These are phyloP conservation scores for Coprinellus micaceus DNA, from an alignment of 768 basidiomycete species.

Conservation along the genomic window DNA sequence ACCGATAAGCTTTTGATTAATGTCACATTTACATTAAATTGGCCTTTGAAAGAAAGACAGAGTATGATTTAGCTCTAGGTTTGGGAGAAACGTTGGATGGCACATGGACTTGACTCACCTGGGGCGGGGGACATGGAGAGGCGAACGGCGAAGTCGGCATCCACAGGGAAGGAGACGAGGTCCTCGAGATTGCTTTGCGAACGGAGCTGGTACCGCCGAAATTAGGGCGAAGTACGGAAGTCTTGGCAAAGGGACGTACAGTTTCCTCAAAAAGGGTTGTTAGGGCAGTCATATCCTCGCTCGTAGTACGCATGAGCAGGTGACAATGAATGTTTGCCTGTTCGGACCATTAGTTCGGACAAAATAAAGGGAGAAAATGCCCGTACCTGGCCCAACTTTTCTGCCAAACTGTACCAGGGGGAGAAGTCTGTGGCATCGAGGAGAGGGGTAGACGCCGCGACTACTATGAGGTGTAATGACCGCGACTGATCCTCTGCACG, in stretches of 20 bases:
- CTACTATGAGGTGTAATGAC: slow-evolving; percentile 49
- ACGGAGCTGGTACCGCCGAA: slow-evolving; percentile 29
- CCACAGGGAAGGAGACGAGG: slow-evolving; percentile 39
- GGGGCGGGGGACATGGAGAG: slow-evolving; percentile 33
- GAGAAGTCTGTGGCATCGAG: slow-evolving; percentile 19
- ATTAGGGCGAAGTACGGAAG: slow-evolving; percentile 13
- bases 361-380: not conserved
- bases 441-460: slow-evolving; percentile 50
- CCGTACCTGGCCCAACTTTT: slow-evolving; percentile 43
- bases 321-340: slow-evolving; percentile 58
- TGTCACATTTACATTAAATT: slow-evolving; percentile 10
- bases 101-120: not conserved
- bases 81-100: not conserved
- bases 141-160: slow-evolving; percentile 36
- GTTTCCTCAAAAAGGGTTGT: slow-evolving; percentile 45
- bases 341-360: slow-evolving; percentile 6
- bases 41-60: slow-evolving; percentile 3
- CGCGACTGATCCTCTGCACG: slow-evolving; percentile 19
- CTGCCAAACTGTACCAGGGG: slow-evolving; percentile 39
- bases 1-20: slow-evolving; percentile 11
- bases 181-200: slow-evolving; percentile 38
- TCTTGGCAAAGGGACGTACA: slow-evolving; percentile 26
- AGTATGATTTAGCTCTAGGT: not conserved
- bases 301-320: slow-evolving; percentile 44
- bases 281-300: slow-evolving; percentile 43